Evolutionary conservation across 164 flowering plant genomes (phyloP).

Genomic region (Liriodendron chinense): DNA sequence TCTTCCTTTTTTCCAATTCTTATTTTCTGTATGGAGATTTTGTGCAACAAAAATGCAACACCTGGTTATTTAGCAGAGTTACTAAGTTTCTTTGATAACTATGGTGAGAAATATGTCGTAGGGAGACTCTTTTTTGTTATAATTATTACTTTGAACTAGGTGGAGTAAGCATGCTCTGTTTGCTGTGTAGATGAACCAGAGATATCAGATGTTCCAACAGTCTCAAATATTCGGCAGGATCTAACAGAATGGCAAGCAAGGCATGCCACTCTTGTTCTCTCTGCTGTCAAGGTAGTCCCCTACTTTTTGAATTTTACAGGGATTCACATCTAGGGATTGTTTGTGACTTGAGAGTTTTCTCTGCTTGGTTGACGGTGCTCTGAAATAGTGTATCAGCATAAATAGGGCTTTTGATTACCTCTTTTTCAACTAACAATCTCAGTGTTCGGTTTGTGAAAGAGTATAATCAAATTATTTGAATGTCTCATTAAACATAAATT

Average conservation of each 20-base stretch:
- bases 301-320: background rate
- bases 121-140: background rate
- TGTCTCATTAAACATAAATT: no score
- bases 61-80: no score
- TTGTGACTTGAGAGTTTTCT: background rate
- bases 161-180: background rate
- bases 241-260: conserved; percentile 86
- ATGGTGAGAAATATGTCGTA: background rate
- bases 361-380: background rate
- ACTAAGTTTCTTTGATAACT: background rate
- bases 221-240: conserved; percentile 87
- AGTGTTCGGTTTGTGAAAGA: background rate
- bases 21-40: no score
- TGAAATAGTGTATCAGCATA: background rate
- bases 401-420: no score
- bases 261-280: conserved; percentile 86
- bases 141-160: background rate
- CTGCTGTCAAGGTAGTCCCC: conserved; percentile 66
- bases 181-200: conserved; percentile 63
- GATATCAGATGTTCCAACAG: conserved; percentile 55
- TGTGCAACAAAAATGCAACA: no score
- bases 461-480: no score
- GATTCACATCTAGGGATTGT: no score
- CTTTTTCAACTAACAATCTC: background rate
- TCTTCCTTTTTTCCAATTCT: no score